Evolutionary conservation across 2,329 filamentous ascomycete genomes (phyloP), one percentile per base, ranked within the genome.

Genomic region (Herpotrichia juniperi): DNA sequence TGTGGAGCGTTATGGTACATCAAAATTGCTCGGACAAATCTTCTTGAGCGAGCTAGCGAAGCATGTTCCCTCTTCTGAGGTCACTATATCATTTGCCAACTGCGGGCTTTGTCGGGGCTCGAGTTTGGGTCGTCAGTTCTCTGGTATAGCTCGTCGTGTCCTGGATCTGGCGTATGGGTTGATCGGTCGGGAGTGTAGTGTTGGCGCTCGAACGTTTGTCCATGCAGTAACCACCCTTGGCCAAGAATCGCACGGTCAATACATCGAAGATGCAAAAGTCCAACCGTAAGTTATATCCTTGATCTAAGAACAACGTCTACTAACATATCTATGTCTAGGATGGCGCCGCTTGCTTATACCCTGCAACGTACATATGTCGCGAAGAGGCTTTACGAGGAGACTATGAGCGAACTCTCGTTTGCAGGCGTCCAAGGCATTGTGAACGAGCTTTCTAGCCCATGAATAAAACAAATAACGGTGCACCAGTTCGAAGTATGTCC

Each of bases 1-100:
- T 17, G 17, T n/a, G 26, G 51, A 59, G 17, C 56, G 50, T 8
- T 68, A 68, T 46, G 46, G 40, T 24, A 39, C 53, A 2, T 51
- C 61, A 9, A 68, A 68, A 39, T 35, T 61, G n/a, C 48, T 68
- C 11, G 37, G 48, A 2, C 53, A 54, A 16, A 50, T 67, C 45
- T 51, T 67, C 6, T 31, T 66, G 5, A 39, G 34, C 3, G 59
- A 54, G 34, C 53, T 68, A 3, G 48, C 49, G 17, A 40, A 58
- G 9, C 35, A 50, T 17, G 56, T 69, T n/a, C 32, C 32, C 17
- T 19, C 32, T n/a, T 35, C 32, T 6, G 32, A 6, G 32, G 32
- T 19, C 6, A 19, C 17, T 6, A n/a, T 35, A n/a, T n/a, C 12
- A n/a, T n/a, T 19, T n/a, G 32, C 32, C 32, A 35, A 35, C 17